phyloP scores from a whole-genome alignment of 2,329 filamentous ascomycete genomes.

The Beauveria sp. region DNA sequence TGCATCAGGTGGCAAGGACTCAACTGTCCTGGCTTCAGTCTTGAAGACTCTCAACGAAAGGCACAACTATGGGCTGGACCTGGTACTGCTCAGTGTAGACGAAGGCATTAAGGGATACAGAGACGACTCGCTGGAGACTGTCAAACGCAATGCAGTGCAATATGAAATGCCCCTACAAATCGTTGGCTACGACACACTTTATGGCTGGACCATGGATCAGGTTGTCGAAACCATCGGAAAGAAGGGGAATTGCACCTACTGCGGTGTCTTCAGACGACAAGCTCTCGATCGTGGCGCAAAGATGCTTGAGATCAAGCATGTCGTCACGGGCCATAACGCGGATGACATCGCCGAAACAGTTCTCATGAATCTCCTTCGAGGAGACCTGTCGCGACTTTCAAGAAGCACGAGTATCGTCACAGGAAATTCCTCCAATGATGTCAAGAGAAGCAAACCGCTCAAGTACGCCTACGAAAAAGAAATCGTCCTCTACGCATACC shows the following conservation, averaged over 20 bases:
- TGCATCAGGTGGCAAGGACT: slow-evolving; percentile 95
- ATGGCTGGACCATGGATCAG: slow-evolving; percentile 99
- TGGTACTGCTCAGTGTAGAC: slow-evolving; percentile 85
- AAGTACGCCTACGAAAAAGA: slow-evolving; percentile 99
- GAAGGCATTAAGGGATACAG: slow-evolving; percentile 96
- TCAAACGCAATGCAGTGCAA: slow-evolving; percentile 85
- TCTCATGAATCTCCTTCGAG: slow-evolving; percentile 90
- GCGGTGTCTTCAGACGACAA: slow-evolving; percentile 90
- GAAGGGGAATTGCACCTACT: slow-evolving; percentile 98
- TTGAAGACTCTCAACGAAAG: slow-evolving; percentile 91
- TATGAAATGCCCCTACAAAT: slow-evolving; percentile 90
- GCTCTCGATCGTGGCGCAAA: slow-evolving; percentile 89
- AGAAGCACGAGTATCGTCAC: slow-evolving; percentile 88
- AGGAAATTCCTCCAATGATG: slow-evolving; percentile 68
- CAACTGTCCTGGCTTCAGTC: slow-evolving; percentile 88
- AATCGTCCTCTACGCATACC: slow-evolving; percentile 94
- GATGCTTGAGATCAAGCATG: slow-evolving; percentile 78
- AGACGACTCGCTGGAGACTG: slow-evolving; percentile 92
- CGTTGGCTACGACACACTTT: slow-evolving; percentile 85
- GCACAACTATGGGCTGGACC: slow-evolving; percentile 75
- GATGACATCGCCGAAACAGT: slow-evolving; percentile 97
- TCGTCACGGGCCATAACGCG: slow-evolving; percentile 95
- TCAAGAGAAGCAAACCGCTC: slow-evolving; percentile 90
- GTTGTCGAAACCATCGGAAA: slow-evolving; percentile 95
- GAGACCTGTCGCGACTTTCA: slow-evolving; percentile 79